Conservation (phyloP, 192 early-diverging fungal genomes). For the Backusella australiensis region DNA sequence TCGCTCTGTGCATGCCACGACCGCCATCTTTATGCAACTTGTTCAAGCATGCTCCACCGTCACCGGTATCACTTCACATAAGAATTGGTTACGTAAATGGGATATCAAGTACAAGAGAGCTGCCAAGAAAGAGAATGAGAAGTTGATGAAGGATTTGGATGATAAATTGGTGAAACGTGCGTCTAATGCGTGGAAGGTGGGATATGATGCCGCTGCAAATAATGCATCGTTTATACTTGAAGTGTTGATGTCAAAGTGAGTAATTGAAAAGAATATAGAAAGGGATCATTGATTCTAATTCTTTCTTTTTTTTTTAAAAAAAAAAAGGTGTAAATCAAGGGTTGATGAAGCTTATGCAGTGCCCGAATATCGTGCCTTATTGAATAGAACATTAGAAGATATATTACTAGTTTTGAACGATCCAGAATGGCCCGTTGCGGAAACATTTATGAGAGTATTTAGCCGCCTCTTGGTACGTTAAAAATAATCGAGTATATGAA, state of each 20-base stretch:
- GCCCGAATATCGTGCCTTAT: conserved; percentile 65
- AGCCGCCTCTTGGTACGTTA: conserved; percentile 63
- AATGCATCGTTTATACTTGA: conserved; percentile 59
- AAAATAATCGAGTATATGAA: no score
- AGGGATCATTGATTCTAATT: conserved; percentile 12
- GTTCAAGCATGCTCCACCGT: conserved; percentile 54
- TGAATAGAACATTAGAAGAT: conserved; percentile 77
- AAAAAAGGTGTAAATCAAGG: conserved; percentile 41
- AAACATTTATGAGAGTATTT: conserved; percentile 64
- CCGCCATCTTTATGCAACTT: conserved; percentile 70
- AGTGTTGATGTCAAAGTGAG: conserved; percentile 58
- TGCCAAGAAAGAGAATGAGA: not conserved
- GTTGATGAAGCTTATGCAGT: conserved; percentile 52
- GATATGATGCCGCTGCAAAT: conserved; percentile 50
- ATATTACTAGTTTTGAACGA: conserved; percentile 66
- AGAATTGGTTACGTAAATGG: conserved; percentile 30
- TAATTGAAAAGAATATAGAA: no score
- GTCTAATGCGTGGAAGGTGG: conserved; percentile 33
- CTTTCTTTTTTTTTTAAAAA: conserved; percentile 13
- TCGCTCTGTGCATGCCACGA: conserved; percentile 66
- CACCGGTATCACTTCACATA: conserved; percentile 7
- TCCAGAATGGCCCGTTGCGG: conserved; percentile 91
- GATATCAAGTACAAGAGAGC: conserved; percentile 18
- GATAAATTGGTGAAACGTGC: conserved; percentile 3
- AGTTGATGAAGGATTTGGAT: conserved; percentile 1